Evolutionary conservation across 371 early-diverging fungal genomes (phyloP), one percentile per base, ranked within the genome.

Genomic region (Entomophthora muscae): DNA sequence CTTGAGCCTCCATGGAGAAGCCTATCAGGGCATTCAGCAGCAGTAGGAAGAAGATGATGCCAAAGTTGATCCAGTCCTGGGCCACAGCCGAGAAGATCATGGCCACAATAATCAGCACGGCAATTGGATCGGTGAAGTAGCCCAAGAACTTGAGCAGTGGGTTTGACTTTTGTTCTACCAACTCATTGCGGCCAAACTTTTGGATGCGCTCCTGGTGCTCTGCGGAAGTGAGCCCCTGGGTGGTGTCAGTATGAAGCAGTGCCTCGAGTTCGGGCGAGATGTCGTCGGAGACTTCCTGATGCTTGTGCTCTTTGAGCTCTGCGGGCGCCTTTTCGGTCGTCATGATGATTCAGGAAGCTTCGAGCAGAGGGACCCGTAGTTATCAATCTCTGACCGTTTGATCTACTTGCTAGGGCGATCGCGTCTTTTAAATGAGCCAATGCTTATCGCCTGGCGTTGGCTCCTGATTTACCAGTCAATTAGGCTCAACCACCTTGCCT

Each of bases 21-120:
- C 95, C 95, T 67, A 95, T 91, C 64, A 79, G 61, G 28, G 95
- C 95, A 71, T 95, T 95, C 73, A 85, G 76, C 59, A 95, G 68
- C 63, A 95, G 75, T 66, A 95, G 75, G 26, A 74, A 83, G 23
- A 88, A 67, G 52, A 95, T 83, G 69, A 93, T 90, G 53, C 84
- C 89, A 75, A 95, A 88, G 55, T 42, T 63, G 24, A 64, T 67
- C 88, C 88, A 88, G 68, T 87, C 84, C 68, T 78, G 69, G 1
- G 84, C 85, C 2, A 87, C 70, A 59, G 78, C 88, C 22, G 85
- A 78, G 65, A 84, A 73, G 67, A 93, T 78, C 72, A 77, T 79
- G 17, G 89, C 81, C 42, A 85, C 72, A 72, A 92, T 91, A 63
- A 93, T 86, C 66, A 95, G 75, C 73, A 83, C 88, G 56, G 91